Percentiles rank a stretch among this genome's conserved stretches.
phyloP scores from a whole-genome alignment of 176 grass and related monocot species.

The Luzula sylvatica region DNA sequence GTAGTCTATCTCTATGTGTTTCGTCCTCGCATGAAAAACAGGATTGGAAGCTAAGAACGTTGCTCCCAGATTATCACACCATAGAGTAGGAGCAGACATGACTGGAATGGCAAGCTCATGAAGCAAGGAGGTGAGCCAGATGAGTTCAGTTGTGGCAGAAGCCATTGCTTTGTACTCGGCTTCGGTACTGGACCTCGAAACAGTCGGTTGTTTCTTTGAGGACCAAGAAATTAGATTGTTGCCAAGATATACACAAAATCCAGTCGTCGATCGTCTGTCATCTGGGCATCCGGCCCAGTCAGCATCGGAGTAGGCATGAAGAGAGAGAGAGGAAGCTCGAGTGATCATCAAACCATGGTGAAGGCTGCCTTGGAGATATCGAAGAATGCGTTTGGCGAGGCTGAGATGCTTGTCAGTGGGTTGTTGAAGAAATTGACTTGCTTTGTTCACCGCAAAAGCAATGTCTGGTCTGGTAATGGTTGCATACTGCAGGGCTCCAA shows the following conservation, averaged over 20 bases:
- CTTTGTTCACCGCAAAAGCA: conserved; percentile 9
- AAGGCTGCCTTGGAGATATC: not conserved
- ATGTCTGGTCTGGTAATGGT: conserved; percentile 10
- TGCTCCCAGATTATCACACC: conserved; percentile 11
- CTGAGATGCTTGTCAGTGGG: not conserved
- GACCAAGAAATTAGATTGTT: not conserved
- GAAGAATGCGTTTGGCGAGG: not conserved
- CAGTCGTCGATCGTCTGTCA: not conserved
- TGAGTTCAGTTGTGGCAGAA: not conserved
- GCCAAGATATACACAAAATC: not conserved
- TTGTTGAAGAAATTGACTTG: conserved; percentile 3
- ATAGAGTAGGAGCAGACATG: not conserved
- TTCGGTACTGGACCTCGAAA: conserved; percentile 1
- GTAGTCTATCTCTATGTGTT: conserved; percentile 15
- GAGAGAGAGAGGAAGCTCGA: not conserved
- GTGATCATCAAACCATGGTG: not conserved
- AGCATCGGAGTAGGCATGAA: conserved; percentile 12
- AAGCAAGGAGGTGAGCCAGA: not conserved
- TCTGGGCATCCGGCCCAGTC: conserved; percentile 6
- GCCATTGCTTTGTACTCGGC: conserved; percentile 2
- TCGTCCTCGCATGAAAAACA: conserved; percentile 7
- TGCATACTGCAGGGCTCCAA: not conserved
- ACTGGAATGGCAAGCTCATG: not conserved
- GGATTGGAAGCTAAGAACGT: not conserved
- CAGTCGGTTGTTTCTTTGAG: conserved; percentile 4